Conservation (phyloP, 768 basidiomycete genomes). For the Grammothele lineata region DNA sequence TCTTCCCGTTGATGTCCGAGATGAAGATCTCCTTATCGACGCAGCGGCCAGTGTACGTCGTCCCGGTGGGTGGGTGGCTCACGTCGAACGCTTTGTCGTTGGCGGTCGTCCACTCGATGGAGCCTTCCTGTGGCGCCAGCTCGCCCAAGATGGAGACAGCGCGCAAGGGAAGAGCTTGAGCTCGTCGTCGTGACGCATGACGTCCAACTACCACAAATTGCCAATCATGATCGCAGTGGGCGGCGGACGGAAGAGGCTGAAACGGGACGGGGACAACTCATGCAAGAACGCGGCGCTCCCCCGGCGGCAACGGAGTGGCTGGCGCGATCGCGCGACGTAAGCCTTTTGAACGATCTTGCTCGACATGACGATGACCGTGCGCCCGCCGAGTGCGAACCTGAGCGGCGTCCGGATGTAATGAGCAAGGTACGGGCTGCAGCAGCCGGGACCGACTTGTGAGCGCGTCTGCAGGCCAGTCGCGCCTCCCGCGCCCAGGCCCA, state of each 20-base stretch:
- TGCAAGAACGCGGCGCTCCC: conserved; percentile 2
- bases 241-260: conserved; percentile 86
- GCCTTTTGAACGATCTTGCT: conserved; percentile 97
- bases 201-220: conserved; percentile 91
- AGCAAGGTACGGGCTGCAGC: conserved; percentile 62
- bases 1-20: conserved; percentile 91
- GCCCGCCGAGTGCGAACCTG: conserved; percentile 86
- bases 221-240: conserved; percentile 94
- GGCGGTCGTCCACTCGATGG: conserved; percentile 83
- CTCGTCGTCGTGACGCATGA: conserved; percentile 68
- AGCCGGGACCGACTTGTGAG: conserved; percentile 9
- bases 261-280: conserved; percentile 12
- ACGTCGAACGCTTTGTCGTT: conserved; percentile 83
- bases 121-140: conserved; percentile 77
- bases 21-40: conserved; percentile 95
- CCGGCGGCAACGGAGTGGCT: not conserved
- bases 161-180: conserved; percentile 72
- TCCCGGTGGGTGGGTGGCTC: conserved; percentile 71
- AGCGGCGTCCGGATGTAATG: conserved; percentile 83
- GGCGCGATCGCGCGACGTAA: conserved; percentile 39
- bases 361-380: conserved; percentile 96
- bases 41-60: conserved; percentile 88
- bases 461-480: conserved; percentile 68
- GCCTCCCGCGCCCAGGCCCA: conserved; percentile 53
- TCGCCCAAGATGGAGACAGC: conserved; percentile 94